Conservation (phyloP, 371 early-diverging fungal genomes). For the Rhizopus delemar region DNA sequence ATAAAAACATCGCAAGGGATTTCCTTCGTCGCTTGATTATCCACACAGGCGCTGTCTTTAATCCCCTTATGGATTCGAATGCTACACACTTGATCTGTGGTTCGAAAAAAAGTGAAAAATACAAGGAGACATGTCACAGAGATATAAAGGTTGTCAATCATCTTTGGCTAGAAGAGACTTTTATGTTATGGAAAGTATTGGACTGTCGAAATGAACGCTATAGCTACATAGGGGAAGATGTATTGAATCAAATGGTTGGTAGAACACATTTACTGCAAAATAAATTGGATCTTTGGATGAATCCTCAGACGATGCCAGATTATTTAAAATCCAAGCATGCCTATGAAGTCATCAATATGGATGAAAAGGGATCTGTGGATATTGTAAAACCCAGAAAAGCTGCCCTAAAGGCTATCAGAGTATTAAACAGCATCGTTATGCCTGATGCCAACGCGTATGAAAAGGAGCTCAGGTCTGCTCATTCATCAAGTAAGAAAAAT, state of each 20-base stretch:
- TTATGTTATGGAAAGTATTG: slow-evolving; percentile 56
- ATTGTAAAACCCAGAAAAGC: slow-evolving; percentile 50
- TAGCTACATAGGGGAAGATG: slow-evolving; percentile 35
- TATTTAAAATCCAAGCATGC: slow-evolving; percentile 10
- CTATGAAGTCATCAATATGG: slow-evolving; percentile 1
- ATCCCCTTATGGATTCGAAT: slow-evolving; percentile 48
- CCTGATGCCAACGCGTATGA: slow-evolving; percentile 58
- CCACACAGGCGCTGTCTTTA: slow-evolving; percentile 67
- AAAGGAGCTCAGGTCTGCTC: slow-evolving; percentile 32
- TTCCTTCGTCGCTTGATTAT: slow-evolving; percentile 67
- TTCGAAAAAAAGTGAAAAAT: slow-evolving; percentile 35
- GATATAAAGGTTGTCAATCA: slow-evolving; percentile 68
- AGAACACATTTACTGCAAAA: slow-evolving; percentile 20
- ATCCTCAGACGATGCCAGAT: background rate
- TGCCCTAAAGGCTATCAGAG: slow-evolving; percentile 45
- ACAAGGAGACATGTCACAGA: background rate
- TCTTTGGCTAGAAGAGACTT: slow-evolving; percentile 85
- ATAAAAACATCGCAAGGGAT: slow-evolving; percentile 64
- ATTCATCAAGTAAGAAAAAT: background rate
- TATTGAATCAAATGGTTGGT: slow-evolving; percentile 34
- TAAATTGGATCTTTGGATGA: slow-evolving; percentile 27
- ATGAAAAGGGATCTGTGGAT: slow-evolving; percentile 19
- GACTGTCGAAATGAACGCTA: slow-evolving; percentile 59
- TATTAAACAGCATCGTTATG: slow-evolving; percentile 45
- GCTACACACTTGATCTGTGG: slow-evolving; percentile 76